Base-by-base conservation (phyloP, 2,329 filamentous ascomycete species). In the Fusarium falciforme region DNA sequence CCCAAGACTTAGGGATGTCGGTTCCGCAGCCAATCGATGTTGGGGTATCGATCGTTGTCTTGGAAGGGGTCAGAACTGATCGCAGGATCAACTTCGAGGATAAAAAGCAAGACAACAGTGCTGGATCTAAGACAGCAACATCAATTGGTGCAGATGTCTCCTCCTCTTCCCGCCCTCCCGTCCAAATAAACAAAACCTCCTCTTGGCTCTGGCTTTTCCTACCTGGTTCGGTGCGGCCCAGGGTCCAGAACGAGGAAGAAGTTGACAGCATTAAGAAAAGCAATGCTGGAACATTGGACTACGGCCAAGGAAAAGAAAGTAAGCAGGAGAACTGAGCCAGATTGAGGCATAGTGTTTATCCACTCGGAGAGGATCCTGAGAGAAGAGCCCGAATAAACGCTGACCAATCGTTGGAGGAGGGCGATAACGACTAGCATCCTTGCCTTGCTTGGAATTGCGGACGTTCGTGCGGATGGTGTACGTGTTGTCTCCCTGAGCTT, bases 371-470 rank as follows among this genome's bases (percentile, higher is more conserved):
- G 64, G 67, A 71, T 76, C 71, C 67, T 64, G 64, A 70, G 33
- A 25, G 31, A 64, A 42, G 55, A 61, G 58, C 38, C 60, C 66
- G 67, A 70, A 61, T 52, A 60, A 75, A 69, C 66, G 62, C 55
- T 70, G 38, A 47, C 76, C 76, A 78, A 78, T 77, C 74, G 71
- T 71, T 73, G 61, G 36, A 47, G 60, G 61, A 75, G 61, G 74
- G 76, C 74, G 49, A 71, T 67, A 47, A 33, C 49, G 64, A 61
- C 66, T 71, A 61, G 42, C 42, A 71, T 66, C 68, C 72, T 66
- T 72, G 64, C 68, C 72, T 66, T 72, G 64, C 63, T 57, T 16
- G 65, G 25, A 66, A 64, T 66, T 66, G 63, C 47, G 44, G 52
- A 64, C 62, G 65, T 58, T 75, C 57, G 65, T 68, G 49, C 36